Percentiles rank a stretch among this genome's conserved stretches.
These are phyloP conservation scores for Phytopythium boreale DNA, from an alignment of 352 stramenopile genomes.

Conservation along the genomic window DNA sequence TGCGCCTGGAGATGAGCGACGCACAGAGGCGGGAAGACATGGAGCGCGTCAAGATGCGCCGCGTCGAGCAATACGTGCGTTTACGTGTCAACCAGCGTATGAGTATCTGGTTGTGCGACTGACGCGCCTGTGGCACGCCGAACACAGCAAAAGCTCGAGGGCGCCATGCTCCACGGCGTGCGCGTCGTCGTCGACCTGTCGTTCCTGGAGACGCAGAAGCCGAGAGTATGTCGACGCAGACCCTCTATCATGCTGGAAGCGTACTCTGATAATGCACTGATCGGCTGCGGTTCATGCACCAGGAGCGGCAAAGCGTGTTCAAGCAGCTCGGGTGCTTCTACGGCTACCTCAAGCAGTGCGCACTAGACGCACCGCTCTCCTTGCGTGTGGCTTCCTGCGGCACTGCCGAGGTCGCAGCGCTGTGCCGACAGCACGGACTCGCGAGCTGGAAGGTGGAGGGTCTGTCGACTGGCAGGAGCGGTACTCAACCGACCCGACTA, in stretches of 20 bases:
- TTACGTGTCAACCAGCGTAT: background rate
- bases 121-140: background rate
- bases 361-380: conserved; percentile 56
- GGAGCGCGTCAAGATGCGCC: conserved; percentile 64
- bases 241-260: background rate
- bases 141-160: conserved; percentile 69
- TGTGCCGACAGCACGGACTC: conserved; percentile 43
- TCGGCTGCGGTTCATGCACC: background rate
- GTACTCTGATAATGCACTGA: background rate
- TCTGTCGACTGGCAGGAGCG: background rate
- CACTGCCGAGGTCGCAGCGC: conserved; percentile 16
- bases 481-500: background rate
- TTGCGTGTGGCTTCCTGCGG: conserved; percentile 52
- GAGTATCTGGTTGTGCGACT: background rate
- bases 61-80: conserved; percentile 75
- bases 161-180: conserved; percentile 30
- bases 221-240: conserved; percentile 26
- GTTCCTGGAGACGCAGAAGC: conserved; percentile 46
- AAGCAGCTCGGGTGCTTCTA: conserved; percentile 81
- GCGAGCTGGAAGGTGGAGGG: conserved; percentile 61
- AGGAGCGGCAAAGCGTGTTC: conserved; percentile 78
- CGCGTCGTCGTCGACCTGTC: conserved; percentile 67
- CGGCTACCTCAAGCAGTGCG: conserved; percentile 71
- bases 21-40: conserved; percentile 46
- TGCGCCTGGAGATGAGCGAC: conserved; percentile 25